These are phyloP conservation scores for Lentinula sp. DNA, from an alignment of 768 basidiomycete species.

Conservation along the genomic window DNA sequence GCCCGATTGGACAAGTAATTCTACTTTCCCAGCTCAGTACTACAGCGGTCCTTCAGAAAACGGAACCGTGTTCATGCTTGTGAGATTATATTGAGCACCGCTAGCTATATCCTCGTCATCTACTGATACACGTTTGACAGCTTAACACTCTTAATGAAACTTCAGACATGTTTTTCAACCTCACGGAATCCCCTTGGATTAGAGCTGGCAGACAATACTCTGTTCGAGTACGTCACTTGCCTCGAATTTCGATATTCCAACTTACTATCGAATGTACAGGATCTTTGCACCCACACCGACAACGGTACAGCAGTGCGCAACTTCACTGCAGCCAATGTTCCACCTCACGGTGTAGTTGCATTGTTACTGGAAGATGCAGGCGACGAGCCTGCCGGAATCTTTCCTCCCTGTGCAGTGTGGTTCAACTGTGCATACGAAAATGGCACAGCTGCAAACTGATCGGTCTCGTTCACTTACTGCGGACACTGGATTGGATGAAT, in stretches of 20 bases:
- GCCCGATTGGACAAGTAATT: constrained; percentile 33
- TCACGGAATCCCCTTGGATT: constrained; percentile 63
- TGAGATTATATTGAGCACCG: constrained; percentile 16
- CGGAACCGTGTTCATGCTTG: constrained; percentile 61
- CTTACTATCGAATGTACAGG: constrained; percentile 21
- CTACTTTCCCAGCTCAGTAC: constrained; percentile 52
- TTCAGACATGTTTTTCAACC: constrained; percentile 46
- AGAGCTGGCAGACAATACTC: constrained; percentile 55
- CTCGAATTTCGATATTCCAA: too few species aligned
- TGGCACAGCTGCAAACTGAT: constrained; percentile 24
- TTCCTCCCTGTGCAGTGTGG: constrained; percentile 45
- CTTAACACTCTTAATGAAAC: constrained; percentile 50
- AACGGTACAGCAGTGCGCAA: constrained; percentile 49
- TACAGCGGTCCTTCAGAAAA: constrained; percentile 59
- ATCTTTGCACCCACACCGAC: constrained; percentile 51
- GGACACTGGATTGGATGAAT: too few species aligned
- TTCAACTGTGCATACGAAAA: constrained; percentile 45
- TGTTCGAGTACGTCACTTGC: constrained; percentile 38
- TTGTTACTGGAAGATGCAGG: constrained; percentile 45
- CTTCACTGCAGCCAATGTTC: constrained; percentile 38
- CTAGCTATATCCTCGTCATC: not conserved
- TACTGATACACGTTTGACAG: constrained; percentile 20
- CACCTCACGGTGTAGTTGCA: constrained; percentile 52
- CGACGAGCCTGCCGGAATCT: constrained; percentile 41
- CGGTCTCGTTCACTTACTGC: too few species aligned